These are phyloP conservation scores for Nannochloropsis gaditana DNA, from an alignment of 108 stramenopile genomes.

Conservation along the genomic window DNA sequence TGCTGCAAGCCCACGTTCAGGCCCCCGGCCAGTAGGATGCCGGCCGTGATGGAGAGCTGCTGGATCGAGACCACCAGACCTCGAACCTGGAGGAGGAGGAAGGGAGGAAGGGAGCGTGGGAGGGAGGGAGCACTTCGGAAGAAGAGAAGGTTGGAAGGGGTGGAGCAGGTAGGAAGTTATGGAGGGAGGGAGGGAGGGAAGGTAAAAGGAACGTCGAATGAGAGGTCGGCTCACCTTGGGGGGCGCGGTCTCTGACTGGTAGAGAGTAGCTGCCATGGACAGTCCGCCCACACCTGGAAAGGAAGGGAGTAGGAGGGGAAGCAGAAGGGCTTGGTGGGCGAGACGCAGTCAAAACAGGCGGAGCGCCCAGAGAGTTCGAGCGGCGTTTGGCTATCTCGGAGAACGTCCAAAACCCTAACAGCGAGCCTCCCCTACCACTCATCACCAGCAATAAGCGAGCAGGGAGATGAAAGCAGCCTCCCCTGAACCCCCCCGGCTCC, in stretches of 20 bases:
- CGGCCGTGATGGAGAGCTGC: conserved; percentile 52
- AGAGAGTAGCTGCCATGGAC: conserved; percentile 34
- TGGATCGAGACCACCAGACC: conserved; percentile 27
- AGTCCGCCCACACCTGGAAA: conserved; percentile 18
- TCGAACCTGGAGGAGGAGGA: background rate
- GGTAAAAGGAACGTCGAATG: background rate
- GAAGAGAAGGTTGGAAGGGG: background rate
- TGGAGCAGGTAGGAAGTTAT: background rate
- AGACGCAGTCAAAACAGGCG: background rate
- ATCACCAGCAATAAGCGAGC: no score
- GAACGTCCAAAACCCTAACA: no score
- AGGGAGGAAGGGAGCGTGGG: background rate
- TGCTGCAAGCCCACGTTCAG: conserved; percentile 42
- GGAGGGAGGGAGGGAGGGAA: background rate
- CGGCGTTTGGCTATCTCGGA: no score
- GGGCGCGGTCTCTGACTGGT: conserved; percentile 52
- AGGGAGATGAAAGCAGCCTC: no score
- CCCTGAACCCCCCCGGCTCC: no score
- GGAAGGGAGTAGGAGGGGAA: background rate
- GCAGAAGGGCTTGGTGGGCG: background rate
- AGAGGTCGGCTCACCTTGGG: background rate
- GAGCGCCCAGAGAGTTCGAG: no score
- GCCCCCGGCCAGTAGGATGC: conserved; percentile 45
- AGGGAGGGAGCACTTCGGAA: no score
- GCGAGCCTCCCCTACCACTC: no score